Base-by-base conservation (phyloP, 148 eudicot species). In the Fagopyrum esculentum region DNA sequence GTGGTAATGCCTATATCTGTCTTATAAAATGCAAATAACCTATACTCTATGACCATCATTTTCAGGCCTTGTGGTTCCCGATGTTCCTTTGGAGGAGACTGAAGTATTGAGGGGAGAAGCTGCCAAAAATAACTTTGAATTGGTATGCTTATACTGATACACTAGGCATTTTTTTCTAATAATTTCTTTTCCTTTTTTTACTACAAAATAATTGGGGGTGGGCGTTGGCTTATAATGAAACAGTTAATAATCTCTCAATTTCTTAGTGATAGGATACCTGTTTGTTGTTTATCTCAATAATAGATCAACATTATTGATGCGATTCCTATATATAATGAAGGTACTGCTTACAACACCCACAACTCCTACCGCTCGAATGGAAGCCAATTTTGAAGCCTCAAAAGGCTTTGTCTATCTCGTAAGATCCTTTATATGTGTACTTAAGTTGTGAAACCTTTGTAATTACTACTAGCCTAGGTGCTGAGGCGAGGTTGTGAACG, bases 1-100 rank as follows among this genome's bases (percentile, higher is more conserved):
- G 17, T 13, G 17, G 70, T 64, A 30, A 30, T 40, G 45, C 17
- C 30, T 40, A 1, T 40, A 3, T 35, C 29, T 35, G 40, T 30
- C 45, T 64, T 64, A 1, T 5, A 40, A 4, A 35, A 64, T 12
- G 70, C n/a, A 3, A 40, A 3, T 13, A 13, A 64, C 3, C 17
- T 30, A 11, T 64, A 7, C 40, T 30, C 17, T 7, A 12, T 30
- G 9, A 64, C 6, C 69, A 10, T 29, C n/a, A 6, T 64, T 40
- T 80, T 78, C 85, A 95, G 98, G 98, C 55, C 91, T 95, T 74
- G 92, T 95, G 61, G 97, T 95, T 74, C 98, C 98, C 45, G 98
- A 95, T 82, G 97, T 92, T 60, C 98, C 98, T 72, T 73, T 95
- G 78, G 97, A 95, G 83, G 97, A 95, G 88, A 92, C 93, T 47